Conservation (phyloP, 345 rosid species). For the Camelina laxa region DNA sequence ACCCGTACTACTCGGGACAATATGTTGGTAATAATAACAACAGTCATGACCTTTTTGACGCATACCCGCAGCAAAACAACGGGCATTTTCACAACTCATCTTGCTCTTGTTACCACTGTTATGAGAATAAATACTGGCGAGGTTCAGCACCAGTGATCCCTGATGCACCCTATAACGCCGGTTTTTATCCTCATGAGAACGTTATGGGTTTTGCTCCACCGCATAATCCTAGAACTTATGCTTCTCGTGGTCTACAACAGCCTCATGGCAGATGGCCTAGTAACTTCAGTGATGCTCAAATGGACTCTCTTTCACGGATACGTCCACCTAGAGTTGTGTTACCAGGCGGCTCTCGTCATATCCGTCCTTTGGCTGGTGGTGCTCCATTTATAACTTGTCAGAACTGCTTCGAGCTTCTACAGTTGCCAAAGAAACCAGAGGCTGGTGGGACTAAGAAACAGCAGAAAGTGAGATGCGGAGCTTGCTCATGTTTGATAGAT, state of each 20-base stretch:
- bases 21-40: conserved; percentile 47
- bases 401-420: conserved; percentile 80
- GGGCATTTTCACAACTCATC: conserved; percentile 66
- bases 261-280: conserved; percentile 68
- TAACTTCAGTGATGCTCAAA: conserved; percentile 56
- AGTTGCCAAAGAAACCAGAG: conserved; percentile 62
- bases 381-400: conserved; percentile 83
- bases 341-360: conserved; percentile 53
- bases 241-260: conserved; percentile 53
- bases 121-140: conserved; percentile 52
- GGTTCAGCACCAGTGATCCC: conserved; percentile 54
- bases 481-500: conserved; percentile 68
- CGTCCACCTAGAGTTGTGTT: conserved; percentile 62
- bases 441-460: conserved; percentile 49
- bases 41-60: conserved; percentile 57
- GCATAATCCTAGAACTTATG: conserved; percentile 49
- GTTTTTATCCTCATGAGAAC: conserved; percentile 57
- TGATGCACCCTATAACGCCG: conserved; percentile 54
- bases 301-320: conserved; percentile 54
- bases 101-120: conserved; percentile 76
- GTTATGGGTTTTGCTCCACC: conserved; percentile 55
- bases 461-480: conserved; percentile 72
- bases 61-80: conserved; percentile 54
- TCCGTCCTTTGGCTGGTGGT: conserved; percentile 73
- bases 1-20: conserved; percentile 59